Evolutionary conservation across 108 stramenopile genomes (phyloP).

Genomic region (Cylindrotheca closterium): DNA sequence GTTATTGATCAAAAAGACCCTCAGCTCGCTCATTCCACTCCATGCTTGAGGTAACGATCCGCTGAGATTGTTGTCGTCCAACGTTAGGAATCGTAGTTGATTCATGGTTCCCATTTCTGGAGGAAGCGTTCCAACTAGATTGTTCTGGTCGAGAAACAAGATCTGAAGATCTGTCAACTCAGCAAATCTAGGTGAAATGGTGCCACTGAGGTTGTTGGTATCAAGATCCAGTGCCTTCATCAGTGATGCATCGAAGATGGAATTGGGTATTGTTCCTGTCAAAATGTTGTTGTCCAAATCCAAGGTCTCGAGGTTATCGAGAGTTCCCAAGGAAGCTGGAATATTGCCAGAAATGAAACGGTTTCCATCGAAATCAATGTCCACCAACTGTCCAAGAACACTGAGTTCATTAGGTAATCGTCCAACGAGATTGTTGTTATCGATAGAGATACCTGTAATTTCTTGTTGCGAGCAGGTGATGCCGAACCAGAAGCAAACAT

Average conservation of each 20-base stretch:
- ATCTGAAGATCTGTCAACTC: conserved; percentile 27
- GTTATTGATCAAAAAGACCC: conserved; percentile 22
- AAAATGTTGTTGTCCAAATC: conserved; percentile 42
- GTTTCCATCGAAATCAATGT: conserved; percentile 36
- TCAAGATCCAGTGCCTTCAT: conserved; percentile 56
- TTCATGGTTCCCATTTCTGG: conserved; percentile 29
- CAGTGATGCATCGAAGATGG: conserved; percentile 31
- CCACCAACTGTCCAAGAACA: conserved; percentile 12
- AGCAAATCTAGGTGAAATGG: conserved; percentile 50
- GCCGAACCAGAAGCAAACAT: conserved; percentile 53
- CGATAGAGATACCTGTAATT: conserved; percentile 35
- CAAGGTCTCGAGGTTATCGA: conserved; percentile 17
- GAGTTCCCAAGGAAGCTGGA: conserved; percentile 25
- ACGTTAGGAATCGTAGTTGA: conserved; percentile 18
- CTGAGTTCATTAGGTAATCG: conserved; percentile 22
- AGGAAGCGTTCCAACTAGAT: conserved; percentile 31
- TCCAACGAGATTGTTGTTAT: conserved; percentile 39
- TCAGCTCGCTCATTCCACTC: conserved; percentile 5
- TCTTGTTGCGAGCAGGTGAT: conserved; percentile 33
- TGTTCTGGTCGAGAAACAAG: conserved; percentile 32
- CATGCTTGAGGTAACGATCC: conserved; percentile 36
- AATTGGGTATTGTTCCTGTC: conserved; percentile 32
- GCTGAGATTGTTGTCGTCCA: conserved; percentile 31
- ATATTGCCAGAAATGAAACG: conserved; percentile 27
- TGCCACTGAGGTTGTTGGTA: conserved; percentile 59